Percentiles rank a stretch among this genome's conserved stretches.
These are phyloP conservation scores for Trapa bicornis DNA, from an alignment of 345 rosid genomes.

Conservation along the genomic window DNA sequence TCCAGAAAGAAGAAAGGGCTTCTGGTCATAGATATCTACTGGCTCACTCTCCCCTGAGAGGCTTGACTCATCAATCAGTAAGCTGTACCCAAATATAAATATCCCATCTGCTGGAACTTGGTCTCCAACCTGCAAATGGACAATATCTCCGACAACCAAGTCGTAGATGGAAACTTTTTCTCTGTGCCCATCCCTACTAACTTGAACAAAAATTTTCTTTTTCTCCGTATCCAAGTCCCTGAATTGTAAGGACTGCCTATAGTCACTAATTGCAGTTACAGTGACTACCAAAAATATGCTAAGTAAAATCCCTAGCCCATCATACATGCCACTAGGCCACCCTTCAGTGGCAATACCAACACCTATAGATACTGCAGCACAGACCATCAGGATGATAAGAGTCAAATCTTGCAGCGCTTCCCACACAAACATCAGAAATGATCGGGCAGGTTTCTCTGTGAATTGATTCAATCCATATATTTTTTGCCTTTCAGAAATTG, in stretches of 20 bases:
- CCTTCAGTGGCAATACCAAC: constrained; percentile 88
- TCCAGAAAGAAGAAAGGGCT: constrained; percentile 75
- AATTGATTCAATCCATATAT: constrained; percentile 60
- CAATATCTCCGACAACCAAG: constrained; percentile 80
- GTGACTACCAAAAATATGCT: constrained; percentile 68
- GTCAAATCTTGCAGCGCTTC: constrained; percentile 85
- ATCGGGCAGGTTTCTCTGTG: constrained; percentile 66
- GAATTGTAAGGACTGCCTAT: constrained; percentile 78
- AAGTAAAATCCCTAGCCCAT: constrained; percentile 70
- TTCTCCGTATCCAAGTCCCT: constrained; percentile 81
- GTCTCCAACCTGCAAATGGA: constrained; percentile 69
- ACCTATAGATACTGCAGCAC: constrained; percentile 67
- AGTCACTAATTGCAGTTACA: constrained; percentile 87
- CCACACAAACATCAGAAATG: constrained; percentile 74
- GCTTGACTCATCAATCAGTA: constrained; percentile 73
- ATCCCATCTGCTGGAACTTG: constrained; percentile 80
- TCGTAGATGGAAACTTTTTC: constrained; percentile 61
- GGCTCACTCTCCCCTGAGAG: constrained; percentile 88
- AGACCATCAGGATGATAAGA: constrained; percentile 62
- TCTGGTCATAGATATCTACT: constrained; percentile 29
- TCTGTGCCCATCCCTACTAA: constrained; percentile 63
- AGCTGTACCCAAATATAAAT: constrained; percentile 57
- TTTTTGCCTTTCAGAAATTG: constrained; percentile 43
- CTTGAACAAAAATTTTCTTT: constrained; percentile 58
- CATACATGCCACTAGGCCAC: constrained; percentile 78